Percentiles rank a stretch among this genome's conserved stretches.
phyloP scores from a whole-genome alignment of 2,329 filamentous ascomycete genomes.

The Ophiostoma sp. region DNA sequence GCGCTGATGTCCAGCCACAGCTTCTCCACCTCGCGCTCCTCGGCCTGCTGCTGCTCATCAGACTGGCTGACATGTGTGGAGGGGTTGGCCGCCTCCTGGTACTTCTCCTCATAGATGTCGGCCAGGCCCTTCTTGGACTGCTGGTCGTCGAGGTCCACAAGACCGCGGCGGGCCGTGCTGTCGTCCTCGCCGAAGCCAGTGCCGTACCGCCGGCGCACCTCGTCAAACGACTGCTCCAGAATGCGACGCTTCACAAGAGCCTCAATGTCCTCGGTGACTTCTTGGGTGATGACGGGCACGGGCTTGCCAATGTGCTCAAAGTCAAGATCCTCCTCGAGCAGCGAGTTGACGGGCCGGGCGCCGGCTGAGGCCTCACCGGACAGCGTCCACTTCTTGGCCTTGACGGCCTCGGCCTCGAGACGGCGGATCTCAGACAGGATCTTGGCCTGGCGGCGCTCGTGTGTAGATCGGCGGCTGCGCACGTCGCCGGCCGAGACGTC shows the following conservation, averaged over 20 bases:
- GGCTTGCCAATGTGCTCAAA: constrained; percentile 95
- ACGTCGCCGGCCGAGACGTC: constrained; percentile 63
- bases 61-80: constrained; percentile 72
- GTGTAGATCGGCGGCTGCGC: constrained; percentile 70
- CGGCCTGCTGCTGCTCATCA: constrained; percentile 74
- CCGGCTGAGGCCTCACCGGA: constrained; percentile 78
- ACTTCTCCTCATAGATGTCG: constrained; percentile 91
- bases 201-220: constrained; percentile 72
- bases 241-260: constrained; percentile 92
- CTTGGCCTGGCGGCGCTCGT: constrained; percentile 81
- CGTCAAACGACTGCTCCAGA: constrained; percentile 83
- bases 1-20: constrained; percentile 77
- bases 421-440: constrained; percentile 85
- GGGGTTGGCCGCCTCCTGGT: constrained; percentile 71
- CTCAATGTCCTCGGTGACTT: constrained; percentile 86
- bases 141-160: constrained; percentile 76
- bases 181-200: constrained; percentile 52
- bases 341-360: constrained; percentile 81
- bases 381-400: constrained; percentile 86
- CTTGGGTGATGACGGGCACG: constrained; percentile 85
- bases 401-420: constrained; percentile 81
- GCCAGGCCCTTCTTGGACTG: constrained; percentile 85
- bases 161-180: constrained; percentile 57
- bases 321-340: constrained; percentile 90
- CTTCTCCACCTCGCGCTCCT: constrained; percentile 74